Evolutionary conservation across 1,139 yeast genomes (phyloP).

Genomic region (Yamadazyma sp.): DNA sequence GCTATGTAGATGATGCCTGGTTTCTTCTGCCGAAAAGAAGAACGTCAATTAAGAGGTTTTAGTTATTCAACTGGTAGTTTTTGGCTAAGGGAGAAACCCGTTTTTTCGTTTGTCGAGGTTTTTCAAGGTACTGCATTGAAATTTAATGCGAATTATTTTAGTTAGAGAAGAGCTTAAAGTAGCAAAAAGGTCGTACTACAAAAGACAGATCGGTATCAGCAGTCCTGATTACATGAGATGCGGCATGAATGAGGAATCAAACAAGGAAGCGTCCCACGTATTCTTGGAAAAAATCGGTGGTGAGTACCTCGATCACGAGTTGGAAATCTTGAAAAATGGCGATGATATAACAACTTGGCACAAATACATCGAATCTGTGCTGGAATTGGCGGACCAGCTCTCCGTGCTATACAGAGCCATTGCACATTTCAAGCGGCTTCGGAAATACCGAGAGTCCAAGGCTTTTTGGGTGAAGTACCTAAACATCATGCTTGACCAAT

Average conservation of each 20-base stretch:
- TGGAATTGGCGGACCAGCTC: conserved; percentile 24
- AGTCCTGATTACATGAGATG: background rate
- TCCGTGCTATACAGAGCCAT: conserved; percentile 59
- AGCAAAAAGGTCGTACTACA: too few relatives aligned
- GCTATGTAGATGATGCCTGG: background rate
- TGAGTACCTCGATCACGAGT: conserved; percentile 45
- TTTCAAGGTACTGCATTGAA: background rate
- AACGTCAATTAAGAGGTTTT: background rate
- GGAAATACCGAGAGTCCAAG: conserved; percentile 23
- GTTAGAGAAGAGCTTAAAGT: background rate
- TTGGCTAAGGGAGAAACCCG: conserved; percentile 5
- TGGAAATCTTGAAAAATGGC: conserved; percentile 45
- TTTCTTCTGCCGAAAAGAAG: background rate
- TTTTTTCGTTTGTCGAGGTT: conserved; percentile 5
- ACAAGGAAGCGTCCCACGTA: conserved; percentile 16
- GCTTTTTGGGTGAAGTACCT: conserved; percentile 54
- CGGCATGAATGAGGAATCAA: background rate
- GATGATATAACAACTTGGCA: conserved; percentile 52
- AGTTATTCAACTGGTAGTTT: too few relatives aligned
- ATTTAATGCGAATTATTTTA: conserved; percentile 2
- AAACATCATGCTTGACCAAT: conserved; percentile 33
- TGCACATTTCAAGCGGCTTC: conserved; percentile 43
- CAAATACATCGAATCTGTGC: conserved; percentile 40
- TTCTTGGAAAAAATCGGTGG: conserved; percentile 17
- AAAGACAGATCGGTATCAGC: too few relatives aligned